Base-by-base conservation (phyloP, 2,329 filamentous ascomycete genomes). In the Exophiala xenobiotica region DNA sequence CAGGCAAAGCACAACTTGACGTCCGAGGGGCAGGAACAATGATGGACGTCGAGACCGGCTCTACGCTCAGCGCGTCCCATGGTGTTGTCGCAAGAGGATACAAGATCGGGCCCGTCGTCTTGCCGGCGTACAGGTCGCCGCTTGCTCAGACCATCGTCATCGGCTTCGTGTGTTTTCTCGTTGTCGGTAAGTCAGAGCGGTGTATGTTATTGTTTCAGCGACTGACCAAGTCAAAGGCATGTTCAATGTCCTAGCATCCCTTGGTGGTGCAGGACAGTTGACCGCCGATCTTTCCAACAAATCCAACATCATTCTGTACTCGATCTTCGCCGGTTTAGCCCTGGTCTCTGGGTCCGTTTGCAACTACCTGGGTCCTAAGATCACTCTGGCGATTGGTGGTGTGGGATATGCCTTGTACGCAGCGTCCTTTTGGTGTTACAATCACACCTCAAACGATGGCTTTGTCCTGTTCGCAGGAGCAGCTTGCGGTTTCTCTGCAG, bases 401-500 rank as follows among this genome's bases (percentile, higher is more conserved):
- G 45, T 67, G 29, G 65, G 57, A 37, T 67, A 69, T 48, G 64
- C 59, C 29, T 42, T 71, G 29, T 72, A 70, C 46, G 56, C 65
- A 9, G 65, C 64, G 14, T 65, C 65, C 16, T 63, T 70, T 31
- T 61, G 70, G 31, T 66, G 63, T 52, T 72, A 68, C 60, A 69
- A 70, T 47, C 64, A 69, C 46, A 67, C 67, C 11, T 19, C 60
- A 4, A 69, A 70, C 45, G 51, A 58, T 6, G 64, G 62, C 41
- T 72, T 69, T 59, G 62, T 68, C 23, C 65, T 70, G 65, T 90
- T 91, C 61, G 82, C 88, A 4, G 88, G 88, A 60, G 85, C 83
- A 12, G 78, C 89, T 55, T 81, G 91, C 40, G 88, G 88, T 69
- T 73, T 89, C 51, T 91, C 87, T 65, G 88, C 88, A 40, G 88